Evolutionary conservation across 768 basidiomycete species (phyloP).

Genomic region (Hygrophorus pudorinus): DNA sequence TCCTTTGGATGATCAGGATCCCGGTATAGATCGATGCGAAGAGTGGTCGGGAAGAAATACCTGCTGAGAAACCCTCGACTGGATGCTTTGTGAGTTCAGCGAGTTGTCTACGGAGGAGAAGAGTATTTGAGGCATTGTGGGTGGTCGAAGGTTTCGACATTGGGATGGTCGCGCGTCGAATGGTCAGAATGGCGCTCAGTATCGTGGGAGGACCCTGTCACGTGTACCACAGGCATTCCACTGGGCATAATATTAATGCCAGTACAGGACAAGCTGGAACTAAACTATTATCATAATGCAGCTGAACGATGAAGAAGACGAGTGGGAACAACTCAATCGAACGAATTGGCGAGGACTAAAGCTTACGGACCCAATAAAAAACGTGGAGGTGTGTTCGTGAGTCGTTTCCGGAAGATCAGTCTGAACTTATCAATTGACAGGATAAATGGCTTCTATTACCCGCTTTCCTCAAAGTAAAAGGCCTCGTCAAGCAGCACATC

Average conservation of each 20-base stretch:
- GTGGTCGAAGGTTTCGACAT: constrained; percentile 38
- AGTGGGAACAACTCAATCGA: constrained; percentile 49
- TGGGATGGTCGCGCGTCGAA: neutral
- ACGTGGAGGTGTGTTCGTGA: constrained; percentile 59
- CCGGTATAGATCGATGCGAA: constrained; percentile 1
- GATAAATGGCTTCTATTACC: constrained; percentile 99
- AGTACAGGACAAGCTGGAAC: too few relatives aligned
- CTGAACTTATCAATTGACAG: constrained; percentile 28
- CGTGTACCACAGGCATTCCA: too few relatives aligned
- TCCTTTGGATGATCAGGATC: constrained; percentile 37
- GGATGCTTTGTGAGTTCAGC: constrained; percentile 85
- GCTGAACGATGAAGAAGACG: constrained; percentile 22
- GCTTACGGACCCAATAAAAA: constrained; percentile 85
- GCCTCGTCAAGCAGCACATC: constrained; percentile 97
- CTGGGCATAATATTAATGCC: too few relatives aligned
- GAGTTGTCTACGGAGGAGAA: constrained; percentile 72
- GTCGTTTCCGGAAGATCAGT: neutral
- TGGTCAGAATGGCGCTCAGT: neutral
- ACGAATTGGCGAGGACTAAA: constrained; percentile 68
- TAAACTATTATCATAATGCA: neutral
- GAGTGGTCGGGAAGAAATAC: constrained; percentile 27
- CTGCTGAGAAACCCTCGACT: constrained; percentile 95
- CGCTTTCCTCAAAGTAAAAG: constrained; percentile 94
- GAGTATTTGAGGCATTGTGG: constrained; percentile 37
- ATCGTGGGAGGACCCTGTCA: too few relatives aligned